phyloP scores from a whole-genome alignment of 2,329 filamentous ascomycete species.

The Diplocarpon mali region DNA sequence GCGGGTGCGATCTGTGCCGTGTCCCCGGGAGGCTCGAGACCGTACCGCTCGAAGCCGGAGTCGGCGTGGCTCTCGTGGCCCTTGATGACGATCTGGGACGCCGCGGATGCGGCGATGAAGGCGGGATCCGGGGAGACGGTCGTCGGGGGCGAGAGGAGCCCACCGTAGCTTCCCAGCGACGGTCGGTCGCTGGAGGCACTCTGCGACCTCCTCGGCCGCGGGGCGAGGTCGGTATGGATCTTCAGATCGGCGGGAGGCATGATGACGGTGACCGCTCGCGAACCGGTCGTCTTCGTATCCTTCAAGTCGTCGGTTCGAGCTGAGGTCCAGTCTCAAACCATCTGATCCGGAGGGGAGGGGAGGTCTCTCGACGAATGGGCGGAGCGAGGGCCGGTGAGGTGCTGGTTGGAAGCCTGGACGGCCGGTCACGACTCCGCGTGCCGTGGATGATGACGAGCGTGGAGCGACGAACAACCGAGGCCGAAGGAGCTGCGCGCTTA shows the following conservation, averaged over 20 bases:
- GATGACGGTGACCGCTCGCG: slow-evolving; percentile 7
- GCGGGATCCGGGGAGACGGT: slow-evolving; percentile 65
- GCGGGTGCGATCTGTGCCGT: slow-evolving; percentile 61
- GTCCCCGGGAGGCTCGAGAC: slow-evolving; percentile 52
- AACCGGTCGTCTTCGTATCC: neutral
- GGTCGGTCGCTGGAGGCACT: slow-evolving; percentile 64
- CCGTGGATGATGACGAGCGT: no score
- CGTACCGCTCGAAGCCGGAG: slow-evolving; percentile 58
- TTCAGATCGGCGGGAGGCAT: slow-evolving; percentile 16
- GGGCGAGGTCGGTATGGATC: slow-evolving; percentile 7
- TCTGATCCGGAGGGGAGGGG: neutral
- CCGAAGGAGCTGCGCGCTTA: no score
- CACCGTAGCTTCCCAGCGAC: slow-evolving; percentile 45
- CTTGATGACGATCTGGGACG: slow-evolving; percentile 83
- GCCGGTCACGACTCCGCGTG: no score
- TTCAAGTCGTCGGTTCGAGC: neutral
- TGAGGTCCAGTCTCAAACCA: no score
- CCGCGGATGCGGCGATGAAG: slow-evolving; percentile 80
- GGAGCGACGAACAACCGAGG: no score
- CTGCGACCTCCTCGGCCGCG: slow-evolving; percentile 28
- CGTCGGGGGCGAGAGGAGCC: slow-evolving; percentile 54
- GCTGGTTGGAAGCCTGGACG: no score
- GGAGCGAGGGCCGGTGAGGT: no score
- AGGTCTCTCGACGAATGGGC: no score
- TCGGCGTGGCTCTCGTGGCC: slow-evolving; percentile 68